Conservation (phyloP, 23 red algal species). For the Cyanidioschyzon merolae region DNA sequence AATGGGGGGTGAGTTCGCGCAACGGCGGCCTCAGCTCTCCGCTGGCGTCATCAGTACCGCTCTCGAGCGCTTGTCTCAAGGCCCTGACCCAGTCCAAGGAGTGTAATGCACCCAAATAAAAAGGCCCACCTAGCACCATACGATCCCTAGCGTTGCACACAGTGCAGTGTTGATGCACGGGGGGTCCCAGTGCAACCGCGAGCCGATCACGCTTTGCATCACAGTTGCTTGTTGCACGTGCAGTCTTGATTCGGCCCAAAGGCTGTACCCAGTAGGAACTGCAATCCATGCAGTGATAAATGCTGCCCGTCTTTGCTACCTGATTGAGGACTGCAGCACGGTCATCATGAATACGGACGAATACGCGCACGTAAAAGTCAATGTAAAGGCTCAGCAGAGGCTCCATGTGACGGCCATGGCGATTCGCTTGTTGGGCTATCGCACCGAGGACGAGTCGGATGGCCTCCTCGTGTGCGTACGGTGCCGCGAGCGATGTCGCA, state of each 20-base stretch:
- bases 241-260: conserved; percentile 23
- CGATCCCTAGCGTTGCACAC: conserved; percentile 3
- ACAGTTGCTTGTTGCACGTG: background rate
- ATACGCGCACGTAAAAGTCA: conserved; percentile 95
- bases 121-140: conserved; percentile 52
- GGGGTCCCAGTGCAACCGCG: conserved; percentile 5
- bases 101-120: conserved; percentile 54
- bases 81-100: conserved; percentile 12
- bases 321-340: conserved; percentile 29
- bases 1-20: background rate
- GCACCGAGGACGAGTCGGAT: conserved; percentile 56
- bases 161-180: conserved; percentile 2
- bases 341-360: conserved; percentile 60
- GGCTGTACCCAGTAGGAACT: conserved; percentile 63
- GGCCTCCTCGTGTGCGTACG: conserved; percentile 70
- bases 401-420: conserved; percentile 52
- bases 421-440: conserved; percentile 65
- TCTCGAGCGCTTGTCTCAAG: conserved; percentile 20
- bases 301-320: conserved; percentile 31
- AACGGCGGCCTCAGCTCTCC: conserved; percentile 14
- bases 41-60: conserved; percentile 28
- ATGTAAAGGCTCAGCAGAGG: conserved; percentile 73
- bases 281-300: conserved; percentile 60
- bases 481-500: conserved; percentile 39
- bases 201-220: background rate